phyloP scores from a whole-genome alignment of 2,329 filamentous ascomycete species.

The Colletotrichum limetticola region DNA sequence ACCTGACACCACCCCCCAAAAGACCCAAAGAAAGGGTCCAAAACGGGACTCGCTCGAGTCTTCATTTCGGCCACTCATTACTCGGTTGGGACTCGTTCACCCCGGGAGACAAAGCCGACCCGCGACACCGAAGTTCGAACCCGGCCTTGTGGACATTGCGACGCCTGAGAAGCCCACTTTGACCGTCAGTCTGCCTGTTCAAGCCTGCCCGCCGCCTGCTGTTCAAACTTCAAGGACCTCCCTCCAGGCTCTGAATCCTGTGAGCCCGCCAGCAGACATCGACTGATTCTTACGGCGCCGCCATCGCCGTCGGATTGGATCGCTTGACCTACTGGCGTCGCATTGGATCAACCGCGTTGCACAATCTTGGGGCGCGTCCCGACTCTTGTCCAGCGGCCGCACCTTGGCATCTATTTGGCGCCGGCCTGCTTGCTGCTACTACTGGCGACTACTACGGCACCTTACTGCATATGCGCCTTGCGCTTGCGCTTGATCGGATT shows the following conservation, averaged over 20 bases:
- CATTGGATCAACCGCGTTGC: neutral
- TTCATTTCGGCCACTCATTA: slow-evolving; percentile 24
- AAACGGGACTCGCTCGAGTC: slow-evolving; percentile 3
- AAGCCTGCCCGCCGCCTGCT: neutral
- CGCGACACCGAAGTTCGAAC: neutral
- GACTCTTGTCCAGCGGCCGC: neutral
- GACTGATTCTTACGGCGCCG: neutral
- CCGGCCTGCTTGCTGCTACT: neutral
- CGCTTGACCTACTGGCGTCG: neutral
- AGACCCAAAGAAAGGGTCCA: neutral
- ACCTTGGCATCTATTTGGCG: neutral
- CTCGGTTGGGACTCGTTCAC: slow-evolving; percentile 22
- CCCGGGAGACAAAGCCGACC: slow-evolving; percentile 8
- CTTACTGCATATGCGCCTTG: neutral
- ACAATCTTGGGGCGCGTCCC: neutral
- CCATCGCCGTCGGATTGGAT: neutral
- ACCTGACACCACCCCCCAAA: neutral
- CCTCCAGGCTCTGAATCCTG: neutral
- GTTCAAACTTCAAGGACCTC: no score
- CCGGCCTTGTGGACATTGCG: slow-evolving; percentile 33
- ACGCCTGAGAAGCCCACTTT: slow-evolving; percentile 14
- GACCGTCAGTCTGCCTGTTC: neutral
- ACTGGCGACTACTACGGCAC: neutral
- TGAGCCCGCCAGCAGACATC: neutral
- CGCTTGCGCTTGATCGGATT: neutral